A percentile compares a stretch with the other conserved stretches of the same genome.
These are phyloP conservation scores for Neurospora sp. DNA, from an alignment of 2,329 filamentous ascomycete species.

Conservation along the genomic window DNA sequence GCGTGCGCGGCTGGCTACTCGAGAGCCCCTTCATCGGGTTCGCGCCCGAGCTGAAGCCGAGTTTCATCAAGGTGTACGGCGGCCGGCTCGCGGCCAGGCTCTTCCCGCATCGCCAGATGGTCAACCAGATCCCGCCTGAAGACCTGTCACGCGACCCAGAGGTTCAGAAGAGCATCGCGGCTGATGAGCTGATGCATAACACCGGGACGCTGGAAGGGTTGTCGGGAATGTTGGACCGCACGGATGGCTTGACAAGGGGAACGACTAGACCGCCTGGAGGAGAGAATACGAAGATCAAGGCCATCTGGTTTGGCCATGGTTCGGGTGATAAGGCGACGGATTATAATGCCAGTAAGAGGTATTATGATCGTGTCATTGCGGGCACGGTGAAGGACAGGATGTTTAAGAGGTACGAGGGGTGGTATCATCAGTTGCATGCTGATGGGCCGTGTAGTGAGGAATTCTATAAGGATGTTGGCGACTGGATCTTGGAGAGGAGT, in stretches of 20 bases:
- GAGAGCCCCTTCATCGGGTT: conserved; percentile 75
- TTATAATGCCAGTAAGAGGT: conserved; percentile 53
- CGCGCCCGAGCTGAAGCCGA: conserved; percentile 54
- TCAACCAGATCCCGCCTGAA: conserved; percentile 53
- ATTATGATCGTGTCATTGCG: conserved; percentile 41
- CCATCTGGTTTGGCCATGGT: conserved; percentile 68
- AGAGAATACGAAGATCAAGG: conserved; percentile 6
- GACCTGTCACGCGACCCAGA: conserved; percentile 59
- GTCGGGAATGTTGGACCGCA: conserved; percentile 67
- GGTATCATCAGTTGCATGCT: conserved; percentile 64
- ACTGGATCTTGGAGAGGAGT: conserved; percentile 52
- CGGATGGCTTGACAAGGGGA: conserved; percentile 48
- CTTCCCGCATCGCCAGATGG: conserved; percentile 57
- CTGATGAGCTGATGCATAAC: conserved; percentile 68
- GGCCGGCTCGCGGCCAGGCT: conserved; percentile 61
- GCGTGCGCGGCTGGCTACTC: conserved; percentile 63
- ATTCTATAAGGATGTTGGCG: conserved; percentile 49
- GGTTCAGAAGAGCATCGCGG: conserved; percentile 48
- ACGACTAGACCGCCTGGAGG: conserved; percentile 31
- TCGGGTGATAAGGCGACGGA: conserved; percentile 62
- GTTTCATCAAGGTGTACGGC: conserved; percentile 48
- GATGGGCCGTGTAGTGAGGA: conserved; percentile 42
- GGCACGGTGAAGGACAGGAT: conserved; percentile 54
- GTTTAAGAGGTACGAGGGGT: conserved; percentile 66
- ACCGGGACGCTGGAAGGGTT: conserved; percentile 80